Evolutionary conservation across 805 yeast species (phyloP), one percentile per base, ranked within the genome.

Genomic region (Lachancea quebecensis): DNA sequence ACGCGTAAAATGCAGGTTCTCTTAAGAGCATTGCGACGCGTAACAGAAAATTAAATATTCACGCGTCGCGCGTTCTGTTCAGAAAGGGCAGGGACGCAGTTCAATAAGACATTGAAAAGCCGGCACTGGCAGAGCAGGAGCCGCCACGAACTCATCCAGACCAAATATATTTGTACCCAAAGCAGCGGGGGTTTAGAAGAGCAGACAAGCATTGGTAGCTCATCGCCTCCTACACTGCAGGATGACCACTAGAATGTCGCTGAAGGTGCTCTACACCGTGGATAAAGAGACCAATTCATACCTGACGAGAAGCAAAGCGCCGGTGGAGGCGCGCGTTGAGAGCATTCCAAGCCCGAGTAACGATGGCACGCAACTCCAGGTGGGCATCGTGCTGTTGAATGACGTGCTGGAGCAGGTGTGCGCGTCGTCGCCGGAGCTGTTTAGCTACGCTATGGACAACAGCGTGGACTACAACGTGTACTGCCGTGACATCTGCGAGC

Each of bases 341-440:
- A 48, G 50, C 36, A 54, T 59, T 36, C 58, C 62, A 34, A 55
- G 51, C 36, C 56, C 57, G n/a, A 50, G 44, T 33, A 41, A 42
- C 30, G 59, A 51, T 16, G 39, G 45, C 11, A 35, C 50, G 2
- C 46, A 45, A 18, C 39, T 59, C 16, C 55, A 52, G 35, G 56
- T 64, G 28, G 69, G 68, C 9, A 59, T 61, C n/a, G 55, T 63
- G 9, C 52, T 54, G 37, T 40, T 61, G 35, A 44, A 50, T 10
- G 44, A 50, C 14, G 58, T 63, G 4, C 42, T 64, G 37, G 50
- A 60, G n/a, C 62, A 62, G 40, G 55, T 65, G 6, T 58, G 54
- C 35, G 16, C 44, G 15, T 63, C 61, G 38, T 64, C 68, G 2
- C 69, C 69, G 5, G 69, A 65, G 48, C 50, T 65, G 10, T 50